Evolutionary conservation across 805 yeast genomes (phyloP).

Genomic region (Martiniozyma abietophila): DNA sequence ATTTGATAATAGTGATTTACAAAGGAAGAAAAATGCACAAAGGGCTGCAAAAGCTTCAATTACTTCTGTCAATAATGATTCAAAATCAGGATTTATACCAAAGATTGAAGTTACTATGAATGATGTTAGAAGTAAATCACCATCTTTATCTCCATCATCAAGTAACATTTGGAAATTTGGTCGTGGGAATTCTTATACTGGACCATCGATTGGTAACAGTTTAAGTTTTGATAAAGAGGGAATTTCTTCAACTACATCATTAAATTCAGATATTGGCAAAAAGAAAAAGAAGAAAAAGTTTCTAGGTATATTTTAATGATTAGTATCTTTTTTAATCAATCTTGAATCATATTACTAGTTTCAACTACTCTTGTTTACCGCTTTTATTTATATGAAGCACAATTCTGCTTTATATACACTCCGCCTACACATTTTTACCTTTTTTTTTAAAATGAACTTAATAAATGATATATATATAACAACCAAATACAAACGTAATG

Average conservation of each 20-base stretch:
- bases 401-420: too few relatives aligned
- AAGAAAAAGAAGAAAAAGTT: constrained; percentile 12
- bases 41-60: constrained; percentile 1
- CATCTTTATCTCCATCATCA: background rate
- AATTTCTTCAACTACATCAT: background rate
- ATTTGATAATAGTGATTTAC: constrained; percentile 8
- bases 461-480: background rate
- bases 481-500: too few relatives aligned
- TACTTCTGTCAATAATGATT: too few relatives aligned
- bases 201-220: too few relatives aligned
- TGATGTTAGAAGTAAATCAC: constrained; percentile 3
- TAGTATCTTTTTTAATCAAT: background rate
- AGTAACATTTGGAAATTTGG: too few relatives aligned
- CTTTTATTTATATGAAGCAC: too few relatives aligned
- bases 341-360: too few relatives aligned
- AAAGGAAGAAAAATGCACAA: constrained; percentile 6
- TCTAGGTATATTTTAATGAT: constrained; percentile 6
- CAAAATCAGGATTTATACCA: too few relatives aligned
- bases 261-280: background rate
- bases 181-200: too few relatives aligned
- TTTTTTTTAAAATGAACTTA: too few relatives aligned
- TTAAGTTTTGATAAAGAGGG: background rate
- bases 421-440: too few relatives aligned
- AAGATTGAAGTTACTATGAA: constrained; percentile 13
- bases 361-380: too few relatives aligned